Evolutionary conservation across 2,329 filamentous ascomycete genomes (phyloP).

Genomic region (Periconia macrospinosa): DNA sequence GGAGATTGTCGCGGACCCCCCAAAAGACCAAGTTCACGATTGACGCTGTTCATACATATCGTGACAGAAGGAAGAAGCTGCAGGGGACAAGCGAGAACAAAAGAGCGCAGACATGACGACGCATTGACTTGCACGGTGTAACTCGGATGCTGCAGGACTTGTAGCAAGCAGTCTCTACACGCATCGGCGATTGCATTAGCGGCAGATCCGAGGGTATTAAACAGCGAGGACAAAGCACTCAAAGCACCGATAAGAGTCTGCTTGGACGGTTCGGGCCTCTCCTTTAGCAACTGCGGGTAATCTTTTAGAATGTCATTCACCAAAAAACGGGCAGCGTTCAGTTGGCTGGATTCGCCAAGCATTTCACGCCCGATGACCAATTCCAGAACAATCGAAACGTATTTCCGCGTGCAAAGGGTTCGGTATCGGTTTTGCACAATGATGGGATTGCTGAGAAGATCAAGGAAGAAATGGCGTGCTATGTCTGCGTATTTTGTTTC

Average conservation of each 20-base stretch:
- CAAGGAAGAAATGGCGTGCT: slow-evolving; percentile 76
- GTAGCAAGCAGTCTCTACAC: slow-evolving; percentile 83
- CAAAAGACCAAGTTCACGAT: slow-evolving; percentile 79
- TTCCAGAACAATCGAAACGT: slow-evolving; percentile 80
- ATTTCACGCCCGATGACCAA: slow-evolving; percentile 80
- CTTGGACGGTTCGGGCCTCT: slow-evolving; percentile 86
- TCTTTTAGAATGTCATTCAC: slow-evolving; percentile 91
- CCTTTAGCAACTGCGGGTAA: slow-evolving; percentile 86
- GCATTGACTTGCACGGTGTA: slow-evolving; percentile 94
- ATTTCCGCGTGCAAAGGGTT: slow-evolving; percentile 79
- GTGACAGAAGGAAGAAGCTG: slow-evolving; percentile 89
- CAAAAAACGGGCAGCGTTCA: slow-evolving; percentile 77
- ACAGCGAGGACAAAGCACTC: slow-evolving; percentile 76
- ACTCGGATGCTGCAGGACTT: slow-evolving; percentile 90
- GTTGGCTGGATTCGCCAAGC: slow-evolving; percentile 85
- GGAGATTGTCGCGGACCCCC: slow-evolving; percentile 75
- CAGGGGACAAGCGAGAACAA: slow-evolving; percentile 88
- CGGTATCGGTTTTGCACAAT: slow-evolving; percentile 86
- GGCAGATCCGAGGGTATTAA: slow-evolving; percentile 79
- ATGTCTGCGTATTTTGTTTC: slow-evolving; percentile 82
- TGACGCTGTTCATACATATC: slow-evolving; percentile 94
- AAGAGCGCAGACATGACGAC: slow-evolving; percentile 80
- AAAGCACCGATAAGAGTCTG: slow-evolving; percentile 78
- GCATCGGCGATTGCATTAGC: slow-evolving; percentile 76
- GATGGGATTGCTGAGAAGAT: slow-evolving; percentile 74